Base-by-base conservation (phyloP, 1,139 yeast species). In the Yamadazyma jaroonii region DNA sequence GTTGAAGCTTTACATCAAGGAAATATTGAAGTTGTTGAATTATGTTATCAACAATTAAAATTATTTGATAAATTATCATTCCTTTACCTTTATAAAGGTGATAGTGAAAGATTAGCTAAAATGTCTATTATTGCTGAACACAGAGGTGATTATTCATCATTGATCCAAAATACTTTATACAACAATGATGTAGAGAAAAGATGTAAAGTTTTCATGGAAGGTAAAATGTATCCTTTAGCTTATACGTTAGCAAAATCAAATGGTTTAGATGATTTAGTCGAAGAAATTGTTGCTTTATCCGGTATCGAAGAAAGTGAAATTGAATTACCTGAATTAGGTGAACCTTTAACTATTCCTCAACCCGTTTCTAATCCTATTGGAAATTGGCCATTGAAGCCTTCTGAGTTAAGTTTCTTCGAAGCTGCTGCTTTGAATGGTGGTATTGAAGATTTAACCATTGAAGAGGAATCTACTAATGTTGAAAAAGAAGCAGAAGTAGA, bases 81-180 rank as follows among this genome's bases (percentile, higher is more conserved):
- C 71, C 71, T 89, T 44, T 94, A 94, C 56, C 71, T 90, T 50
- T 71, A 79, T 45, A 84, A 89, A 43, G 98, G 98, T 61, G 92
- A 90, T 53, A 53, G 61, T 22, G 77, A 75, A 35, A 83, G 92
- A 54, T 69, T 92, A 52, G 65, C 75, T 36, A 88, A 85, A 62
- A 90, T 94, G 97, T 81, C 88, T 46, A 72, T 78, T 42, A 89
- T 94, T 65, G 94, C 98, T 36, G 95, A 85, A 58, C 84, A 81
- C 49, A 84, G 97, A 54, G 86, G 87, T 43, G 96, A 92, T 59
- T 63, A 76, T 36, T 77, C 88, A 31, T 82, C 95, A 31, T 74
- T 89, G 52, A 76, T 92, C 53, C 95, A 88, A 56, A 89, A 89
- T 51, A 79, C 95, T 17, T 66, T 92, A 43, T 92, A 84, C 63